Percentiles rank a stretch among this genome's conserved stretches.
These are phyloP conservation scores for Protomyces macrosporus DNA, from an alignment of 1,139 yeast species.

Conservation along the genomic window DNA sequence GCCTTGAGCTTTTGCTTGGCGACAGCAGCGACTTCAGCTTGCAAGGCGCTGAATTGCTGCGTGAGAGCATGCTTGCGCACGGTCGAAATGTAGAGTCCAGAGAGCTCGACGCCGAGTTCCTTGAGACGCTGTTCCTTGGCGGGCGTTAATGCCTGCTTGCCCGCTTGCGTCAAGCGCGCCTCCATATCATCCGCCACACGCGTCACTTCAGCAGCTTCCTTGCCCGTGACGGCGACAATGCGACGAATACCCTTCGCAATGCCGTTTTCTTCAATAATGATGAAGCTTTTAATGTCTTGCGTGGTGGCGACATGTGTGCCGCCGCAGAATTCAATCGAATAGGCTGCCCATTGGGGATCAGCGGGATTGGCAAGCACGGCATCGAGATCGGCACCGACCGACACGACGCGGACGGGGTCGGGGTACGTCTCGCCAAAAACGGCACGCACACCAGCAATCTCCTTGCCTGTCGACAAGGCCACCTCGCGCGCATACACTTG, in stretches of 20 bases:
- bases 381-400: constrained; percentile 86
- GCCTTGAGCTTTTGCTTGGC: constrained; percentile 80
- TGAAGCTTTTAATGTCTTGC: constrained; percentile 85
- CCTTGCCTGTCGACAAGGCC: constrained; percentile 61
- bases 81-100: constrained; percentile 76
- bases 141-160: constrained; percentile 54
- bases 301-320: constrained; percentile 95
- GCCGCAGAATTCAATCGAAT: constrained; percentile 95
- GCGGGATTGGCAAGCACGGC: constrained; percentile 67
- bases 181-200: constrained; percentile 70
- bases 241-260: constrained; percentile 98
- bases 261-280: constrained; percentile 89
- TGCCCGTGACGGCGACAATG: constrained; percentile 93
- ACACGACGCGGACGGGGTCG: constrained; percentile 96
- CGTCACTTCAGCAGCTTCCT: constrained; percentile 85
- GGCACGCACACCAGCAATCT: constrained; percentile 84
- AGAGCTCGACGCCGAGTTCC: constrained; percentile 75
- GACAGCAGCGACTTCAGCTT: constrained; percentile 82
- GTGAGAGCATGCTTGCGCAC: constrained; percentile 71
- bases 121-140: constrained; percentile 73
- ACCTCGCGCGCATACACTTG: constrained; percentile 80
- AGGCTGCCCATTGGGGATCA: constrained; percentile 65
- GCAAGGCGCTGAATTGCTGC: constrained; percentile 68
- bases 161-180: constrained; percentile 54
- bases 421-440: constrained; percentile 99